A percentile compares a stretch with the other conserved stretches of the same genome.
Conservation (phyloP, 2,329 filamentous ascomycete species). For the Paracamarosporium sp. region DNA sequence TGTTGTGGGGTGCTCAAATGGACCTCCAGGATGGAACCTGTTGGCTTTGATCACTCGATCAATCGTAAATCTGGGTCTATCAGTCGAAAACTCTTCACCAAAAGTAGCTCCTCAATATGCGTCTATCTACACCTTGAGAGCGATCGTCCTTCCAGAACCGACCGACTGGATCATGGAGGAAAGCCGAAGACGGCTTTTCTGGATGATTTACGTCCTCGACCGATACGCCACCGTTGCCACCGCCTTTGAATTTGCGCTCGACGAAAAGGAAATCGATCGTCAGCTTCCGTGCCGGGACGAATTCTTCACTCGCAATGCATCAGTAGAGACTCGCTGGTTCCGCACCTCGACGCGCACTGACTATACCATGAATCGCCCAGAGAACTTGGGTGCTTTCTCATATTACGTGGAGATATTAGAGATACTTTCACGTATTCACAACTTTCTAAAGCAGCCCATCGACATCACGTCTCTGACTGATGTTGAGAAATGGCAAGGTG, state of each 20-base stretch:
- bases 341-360: slow-evolving; percentile 59
- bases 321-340: slow-evolving; percentile 87
- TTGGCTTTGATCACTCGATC: slow-evolving; percentile 87
- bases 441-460: slow-evolving; percentile 86
- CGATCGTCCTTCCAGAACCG: slow-evolving; percentile 83
- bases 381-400: slow-evolving; percentile 86
- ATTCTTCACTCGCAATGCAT: slow-evolving; percentile 81
- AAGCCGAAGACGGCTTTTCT: slow-evolving; percentile 82
- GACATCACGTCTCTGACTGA: slow-evolving; percentile 85
- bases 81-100: slow-evolving; percentile 81
- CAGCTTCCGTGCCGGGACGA: slow-evolving; percentile 87
- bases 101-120: slow-evolving; percentile 79
- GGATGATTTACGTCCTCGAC: slow-evolving; percentile 93
- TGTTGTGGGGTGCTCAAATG: slow-evolving; percentile 84
- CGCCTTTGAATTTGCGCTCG: slow-evolving; percentile 88
- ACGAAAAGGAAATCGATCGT: slow-evolving; percentile 88
- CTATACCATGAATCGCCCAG: slow-evolving; percentile 71
- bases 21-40: slow-evolving; percentile 90
- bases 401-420: slow-evolving; percentile 91
- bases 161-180: slow-evolving; percentile 91
- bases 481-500: slow-evolving; percentile 87
- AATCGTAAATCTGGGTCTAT: slow-evolving; percentile 85
- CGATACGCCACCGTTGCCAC: slow-evolving; percentile 90
- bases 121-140: slow-evolving; percentile 87
- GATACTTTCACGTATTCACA: slow-evolving; percentile 85